Percentiles rank a stretch among this genome's conserved stretches.
phyloP scores from a whole-genome alignment of 2,329 filamentous ascomycete species.

The Aspergillus novoparasiticus region DNA sequence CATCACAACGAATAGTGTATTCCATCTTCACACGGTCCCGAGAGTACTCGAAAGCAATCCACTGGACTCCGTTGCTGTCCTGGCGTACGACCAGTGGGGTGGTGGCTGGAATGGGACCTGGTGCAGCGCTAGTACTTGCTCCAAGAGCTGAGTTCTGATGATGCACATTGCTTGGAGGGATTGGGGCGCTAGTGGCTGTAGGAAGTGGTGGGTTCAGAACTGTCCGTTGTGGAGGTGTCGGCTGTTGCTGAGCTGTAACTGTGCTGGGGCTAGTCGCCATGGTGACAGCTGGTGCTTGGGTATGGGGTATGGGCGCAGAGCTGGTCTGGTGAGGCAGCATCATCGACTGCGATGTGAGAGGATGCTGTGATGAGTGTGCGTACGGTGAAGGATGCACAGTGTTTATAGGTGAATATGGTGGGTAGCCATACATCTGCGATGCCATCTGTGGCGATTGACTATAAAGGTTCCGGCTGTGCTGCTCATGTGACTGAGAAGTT shows the following conservation, averaged over 20 bases:
- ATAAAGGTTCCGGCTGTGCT: constrained; percentile 81
- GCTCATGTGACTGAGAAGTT: constrained; percentile 86
- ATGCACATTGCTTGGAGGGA: constrained; percentile 33
- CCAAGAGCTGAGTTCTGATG: constrained; percentile 50
- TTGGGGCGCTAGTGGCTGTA: constrained; percentile 58
- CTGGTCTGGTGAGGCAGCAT: constrained; percentile 52
- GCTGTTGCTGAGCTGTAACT: constrained; percentile 43
- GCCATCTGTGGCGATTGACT: constrained; percentile 79
- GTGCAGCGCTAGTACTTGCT: constrained; percentile 86
- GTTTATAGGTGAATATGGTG: constrained; percentile 56
- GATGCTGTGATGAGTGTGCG: constrained; percentile 57
- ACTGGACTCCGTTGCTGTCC: constrained; percentile 95
- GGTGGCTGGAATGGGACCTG: constrained; percentile 93
- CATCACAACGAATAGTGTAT: constrained; percentile 97
- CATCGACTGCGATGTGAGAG: constrained; percentile 58
- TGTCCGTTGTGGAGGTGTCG: constrained; percentile 36
- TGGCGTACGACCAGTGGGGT: constrained; percentile 92
- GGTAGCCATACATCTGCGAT: constrained; percentile 80
- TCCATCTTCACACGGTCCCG: constrained; percentile 98
- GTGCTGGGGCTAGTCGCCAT: constrained; percentile 63
- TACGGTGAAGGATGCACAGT: constrained; percentile 60
- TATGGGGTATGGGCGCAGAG: neutral
- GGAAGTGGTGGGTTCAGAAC: constrained; percentile 44
- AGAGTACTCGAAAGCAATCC: constrained; percentile 98
- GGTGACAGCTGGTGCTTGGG: constrained; percentile 54